Conservation (phyloP, 768 basidiomycete genomes). For the Phlebiopsis flavidoalba region DNA sequence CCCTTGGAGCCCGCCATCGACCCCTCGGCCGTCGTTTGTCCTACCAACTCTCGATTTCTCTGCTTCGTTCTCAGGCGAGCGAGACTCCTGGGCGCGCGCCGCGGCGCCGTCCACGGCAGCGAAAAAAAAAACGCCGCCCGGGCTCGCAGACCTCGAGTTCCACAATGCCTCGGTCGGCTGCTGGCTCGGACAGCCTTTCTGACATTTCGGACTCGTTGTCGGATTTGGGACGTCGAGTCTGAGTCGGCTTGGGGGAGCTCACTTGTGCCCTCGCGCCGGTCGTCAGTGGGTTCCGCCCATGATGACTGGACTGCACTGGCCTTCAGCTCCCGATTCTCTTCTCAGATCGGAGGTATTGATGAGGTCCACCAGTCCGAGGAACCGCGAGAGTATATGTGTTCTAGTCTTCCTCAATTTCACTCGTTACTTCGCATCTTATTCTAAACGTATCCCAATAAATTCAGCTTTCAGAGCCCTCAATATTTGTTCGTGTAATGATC, state of each 20-base stretch:
- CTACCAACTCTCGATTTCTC: slow-evolving; percentile 78
- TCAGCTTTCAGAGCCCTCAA: no score
- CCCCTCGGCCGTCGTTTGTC: slow-evolving; percentile 64
- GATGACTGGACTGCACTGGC: slow-evolving; percentile 28
- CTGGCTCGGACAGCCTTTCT: slow-evolving; percentile 9
- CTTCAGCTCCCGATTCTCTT: slow-evolving; percentile 36
- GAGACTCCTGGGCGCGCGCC: slow-evolving; percentile 12
- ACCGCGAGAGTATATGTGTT: slow-evolving; percentile 9
- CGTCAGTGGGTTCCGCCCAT: slow-evolving; percentile 15
- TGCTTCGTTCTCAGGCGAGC: slow-evolving; percentile 34
- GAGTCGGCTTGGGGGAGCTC: slow-evolving; percentile 8
- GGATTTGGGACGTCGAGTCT: slow-evolving; percentile 3
- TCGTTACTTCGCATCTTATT: neutral
- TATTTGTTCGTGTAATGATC: no score
- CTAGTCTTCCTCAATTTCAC: neutral
- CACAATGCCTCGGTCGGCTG: slow-evolving; percentile 22
- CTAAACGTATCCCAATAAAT: no score
- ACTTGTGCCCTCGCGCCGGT: slow-evolving; percentile 6
- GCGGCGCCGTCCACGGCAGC: neutral
- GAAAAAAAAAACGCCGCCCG: neutral
- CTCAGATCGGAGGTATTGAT: neutral
- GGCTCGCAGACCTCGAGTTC: slow-evolving; percentile 17
- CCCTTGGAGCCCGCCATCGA: slow-evolving; percentile 26
- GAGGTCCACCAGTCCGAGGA: slow-evolving; percentile 1
- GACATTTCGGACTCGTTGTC: slow-evolving; percentile 3